A percentile compares a stretch with the other conserved stretches of the same genome.
Conservation (phyloP, 352 stramenopile species). For the Phytopythium montanum region DNA sequence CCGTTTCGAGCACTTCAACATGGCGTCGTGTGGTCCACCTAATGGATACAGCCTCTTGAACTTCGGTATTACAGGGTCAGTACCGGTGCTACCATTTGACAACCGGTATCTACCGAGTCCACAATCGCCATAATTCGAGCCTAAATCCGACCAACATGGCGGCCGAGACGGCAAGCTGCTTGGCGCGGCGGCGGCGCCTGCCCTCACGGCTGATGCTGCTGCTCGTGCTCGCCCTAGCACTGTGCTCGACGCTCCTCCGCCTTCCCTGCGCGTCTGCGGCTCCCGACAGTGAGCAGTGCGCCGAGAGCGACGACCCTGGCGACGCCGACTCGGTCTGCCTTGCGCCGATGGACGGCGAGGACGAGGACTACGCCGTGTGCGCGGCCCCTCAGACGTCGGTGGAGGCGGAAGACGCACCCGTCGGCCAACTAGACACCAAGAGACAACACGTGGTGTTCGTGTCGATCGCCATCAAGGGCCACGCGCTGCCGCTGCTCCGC, state of each 20-base stretch:
- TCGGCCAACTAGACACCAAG: constrained; percentile 9
- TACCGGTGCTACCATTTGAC: no score
- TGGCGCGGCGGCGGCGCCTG: not conserved
- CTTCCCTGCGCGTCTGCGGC: not conserved
- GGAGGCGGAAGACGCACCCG: not conserved
- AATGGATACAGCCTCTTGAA: not conserved
- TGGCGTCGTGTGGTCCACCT: not conserved
- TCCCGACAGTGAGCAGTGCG: constrained; percentile 3
- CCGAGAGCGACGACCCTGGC: not conserved
- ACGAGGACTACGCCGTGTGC: constrained; percentile 4
- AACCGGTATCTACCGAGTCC: no score
- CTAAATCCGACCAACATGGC: no score
- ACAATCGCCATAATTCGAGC: no score
- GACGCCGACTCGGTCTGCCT: constrained; percentile 5
- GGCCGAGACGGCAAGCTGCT: no score
- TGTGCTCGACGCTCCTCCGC: not conserved
- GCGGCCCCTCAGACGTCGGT: not conserved
- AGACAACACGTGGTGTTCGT: constrained; percentile 71
- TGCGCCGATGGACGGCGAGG: not conserved
- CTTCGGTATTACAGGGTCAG: not conserved
- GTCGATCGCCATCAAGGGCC: constrained; percentile 79
- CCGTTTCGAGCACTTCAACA: constrained; percentile 2
- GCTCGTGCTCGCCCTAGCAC: not conserved
- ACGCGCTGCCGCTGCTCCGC: constrained; percentile 73
- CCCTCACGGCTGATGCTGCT: not conserved